Conservation (phyloP, 768 basidiomycete species). For the Zangia roseola region DNA sequence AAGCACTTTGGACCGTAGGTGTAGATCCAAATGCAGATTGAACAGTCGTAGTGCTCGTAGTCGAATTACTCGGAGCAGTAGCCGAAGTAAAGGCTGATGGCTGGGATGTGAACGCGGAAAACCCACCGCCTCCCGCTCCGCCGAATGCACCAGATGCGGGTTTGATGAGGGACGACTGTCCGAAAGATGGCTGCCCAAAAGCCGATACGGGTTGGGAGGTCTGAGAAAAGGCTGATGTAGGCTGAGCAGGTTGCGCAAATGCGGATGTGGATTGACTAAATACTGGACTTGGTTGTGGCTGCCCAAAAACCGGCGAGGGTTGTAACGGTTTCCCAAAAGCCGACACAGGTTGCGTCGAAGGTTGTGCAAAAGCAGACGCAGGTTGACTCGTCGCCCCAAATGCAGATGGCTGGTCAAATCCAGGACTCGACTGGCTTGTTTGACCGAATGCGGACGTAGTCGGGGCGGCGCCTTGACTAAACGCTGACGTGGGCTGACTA, state of each 20-base stretch:
- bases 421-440: slow-evolving; percentile 33
- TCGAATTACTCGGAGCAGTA: slow-evolving; percentile 2
- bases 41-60: slow-evolving; percentile 5
- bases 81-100: slow-evolving; percentile 41
- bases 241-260: slow-evolving; percentile 30
- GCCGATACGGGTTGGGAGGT: slow-evolving; percentile 31
- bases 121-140: slow-evolving; percentile 42
- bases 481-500: slow-evolving; percentile 35
- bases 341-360: slow-evolving; percentile 28
- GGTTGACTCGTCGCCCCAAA: slow-evolving; percentile 34
- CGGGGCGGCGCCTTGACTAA: slow-evolving; percentile 35
- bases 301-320: slow-evolving; percentile 28
- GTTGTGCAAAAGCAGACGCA: slow-evolving; percentile 25
- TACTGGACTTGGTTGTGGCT: slow-evolving; percentile 31
- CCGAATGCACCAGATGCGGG: slow-evolving; percentile 53
- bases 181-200: slow-evolving; percentile 39
- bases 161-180: slow-evolving; percentile 44
- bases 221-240: slow-evolving; percentile 27
- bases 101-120: slow-evolving; percentile 51
- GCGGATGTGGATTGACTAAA: slow-evolving; percentile 37
- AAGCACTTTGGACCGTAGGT: slow-evolving; percentile 19
- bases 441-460: slow-evolving; percentile 32
- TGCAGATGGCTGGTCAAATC: slow-evolving; percentile 38
- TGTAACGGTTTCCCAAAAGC: slow-evolving; percentile 36
- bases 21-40: slow-evolving; percentile 24